Evolutionary conservation across 2,329 filamentous ascomycete species (phyloP).

Genomic region (Scortechinia acanthostroma): DNA sequence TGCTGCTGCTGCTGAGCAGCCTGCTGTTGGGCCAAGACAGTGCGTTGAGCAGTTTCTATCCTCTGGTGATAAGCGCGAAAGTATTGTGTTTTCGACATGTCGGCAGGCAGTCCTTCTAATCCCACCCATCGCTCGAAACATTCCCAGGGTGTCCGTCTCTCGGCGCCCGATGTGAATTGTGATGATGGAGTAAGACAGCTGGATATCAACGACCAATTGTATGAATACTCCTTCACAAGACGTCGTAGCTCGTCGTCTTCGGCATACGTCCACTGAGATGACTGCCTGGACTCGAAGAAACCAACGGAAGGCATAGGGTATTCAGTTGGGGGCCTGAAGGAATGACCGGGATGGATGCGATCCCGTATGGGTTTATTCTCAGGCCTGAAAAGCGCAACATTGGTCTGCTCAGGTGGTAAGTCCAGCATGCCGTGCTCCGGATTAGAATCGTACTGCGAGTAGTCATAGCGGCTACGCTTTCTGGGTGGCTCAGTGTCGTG

Average conservation of each 20-base stretch:
- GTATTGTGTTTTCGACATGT: conserved; percentile 93
- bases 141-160: conserved; percentile 92
- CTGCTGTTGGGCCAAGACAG: conserved; percentile 44
- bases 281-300: conserved; percentile 81
- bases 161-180: conserved; percentile 74
- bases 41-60: conserved; percentile 50
- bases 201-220: conserved; percentile 95
- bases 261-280: conserved; percentile 83
- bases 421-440: conserved; percentile 41
- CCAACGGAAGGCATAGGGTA: conserved; percentile 80
- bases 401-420: conserved; percentile 61
- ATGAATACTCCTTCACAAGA: conserved; percentile 84
- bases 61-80: conserved; percentile 68
- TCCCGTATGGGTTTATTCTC: conserved; percentile 87
- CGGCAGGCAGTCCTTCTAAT: conserved; percentile 79
- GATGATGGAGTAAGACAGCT: conserved; percentile 71
- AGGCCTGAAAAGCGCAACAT: conserved; percentile 81
- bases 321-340: conserved; percentile 78
- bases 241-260: conserved; percentile 86
- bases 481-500: conserved; percentile 55
- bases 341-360: conserved; percentile 80
- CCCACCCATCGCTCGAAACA: conserved; percentile 96
- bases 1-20: conserved; percentile 28
- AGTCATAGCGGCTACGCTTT: conserved; percentile 79
- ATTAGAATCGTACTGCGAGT: conserved; percentile 66